Percentiles rank a stretch among this genome's conserved stretches.
Evolutionary conservation across 352 stramenopile species (phyloP).

Genomic region (Pythium aphanidermatum): DNA sequence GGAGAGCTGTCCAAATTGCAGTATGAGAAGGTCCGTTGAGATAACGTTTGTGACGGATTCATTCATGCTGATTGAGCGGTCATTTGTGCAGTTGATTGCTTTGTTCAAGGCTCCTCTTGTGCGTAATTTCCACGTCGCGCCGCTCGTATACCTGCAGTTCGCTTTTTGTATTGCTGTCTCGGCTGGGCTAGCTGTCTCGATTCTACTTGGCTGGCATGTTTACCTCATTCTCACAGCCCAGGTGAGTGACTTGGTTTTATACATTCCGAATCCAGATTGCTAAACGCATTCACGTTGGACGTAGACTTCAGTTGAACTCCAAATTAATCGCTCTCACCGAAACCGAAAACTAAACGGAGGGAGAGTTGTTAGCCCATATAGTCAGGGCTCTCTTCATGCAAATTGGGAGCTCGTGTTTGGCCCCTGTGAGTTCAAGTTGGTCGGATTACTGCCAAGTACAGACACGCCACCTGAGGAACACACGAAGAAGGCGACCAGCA

Average conservation of each 20-base stretch:
- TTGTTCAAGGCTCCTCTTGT: constrained; percentile 20
- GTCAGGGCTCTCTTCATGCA: constrained; percentile 44
- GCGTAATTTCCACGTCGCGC: constrained; percentile 10
- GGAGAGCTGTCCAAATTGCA: constrained; percentile 39
- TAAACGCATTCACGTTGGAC: no score
- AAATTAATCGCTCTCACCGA: constrained; percentile 65
- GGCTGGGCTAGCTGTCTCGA: constrained; percentile 49
- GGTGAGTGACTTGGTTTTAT: constrained; percentile 20
- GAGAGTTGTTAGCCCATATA: constrained; percentile 57
- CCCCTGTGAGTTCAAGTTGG: constrained; percentile 45
- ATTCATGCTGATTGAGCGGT: no score
- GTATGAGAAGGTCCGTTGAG: constrained; percentile 43
- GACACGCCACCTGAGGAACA: constrained; percentile 13
- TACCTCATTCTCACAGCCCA: constrained; percentile 76
- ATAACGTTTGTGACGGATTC: neutral
- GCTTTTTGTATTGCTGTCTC: constrained; percentile 61
- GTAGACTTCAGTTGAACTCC: constrained; percentile 74
- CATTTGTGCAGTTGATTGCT: constrained; percentile 20
- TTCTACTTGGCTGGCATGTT: constrained; percentile 59
- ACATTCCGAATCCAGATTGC: no score
- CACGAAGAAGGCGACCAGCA: constrained; percentile 11
- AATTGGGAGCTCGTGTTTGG: constrained; percentile 84
- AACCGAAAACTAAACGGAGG: constrained; percentile 43
- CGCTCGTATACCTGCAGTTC: constrained; percentile 49
- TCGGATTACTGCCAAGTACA: constrained; percentile 56